phyloP scores from a whole-genome alignment of 768 basidiomycete species.

The Amanita rubescens region DNA sequence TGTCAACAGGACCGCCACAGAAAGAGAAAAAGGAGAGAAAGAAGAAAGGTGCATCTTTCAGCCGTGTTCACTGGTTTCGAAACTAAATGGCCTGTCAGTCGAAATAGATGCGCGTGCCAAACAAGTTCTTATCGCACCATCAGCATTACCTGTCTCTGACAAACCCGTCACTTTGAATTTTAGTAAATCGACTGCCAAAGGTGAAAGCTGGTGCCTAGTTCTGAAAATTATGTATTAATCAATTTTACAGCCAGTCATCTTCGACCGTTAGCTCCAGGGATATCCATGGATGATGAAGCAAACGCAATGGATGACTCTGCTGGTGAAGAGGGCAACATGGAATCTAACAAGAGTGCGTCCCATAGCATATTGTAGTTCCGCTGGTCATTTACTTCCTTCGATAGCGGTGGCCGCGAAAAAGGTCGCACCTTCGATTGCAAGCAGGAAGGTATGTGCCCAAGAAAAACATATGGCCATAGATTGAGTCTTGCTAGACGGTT shows the following conservation, averaged over 20 bases:
- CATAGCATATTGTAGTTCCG: not conserved
- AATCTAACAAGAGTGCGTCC: constrained; percentile 46
- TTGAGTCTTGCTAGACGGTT: constrained; percentile 48
- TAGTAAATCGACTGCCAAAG: constrained; percentile 42
- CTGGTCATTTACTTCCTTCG: not conserved
- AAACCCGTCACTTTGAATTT: constrained; percentile 80
- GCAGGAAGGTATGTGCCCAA: constrained; percentile 61
- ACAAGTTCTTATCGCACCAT: constrained; percentile 40
- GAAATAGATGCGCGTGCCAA: constrained; percentile 24
- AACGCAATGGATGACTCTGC: constrained; percentile 30
- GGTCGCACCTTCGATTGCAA: constrained; percentile 76
- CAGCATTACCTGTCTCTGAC: constrained; percentile 63
- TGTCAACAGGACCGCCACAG: constrained; percentile 26
- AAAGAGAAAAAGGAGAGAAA: constrained; percentile 56
- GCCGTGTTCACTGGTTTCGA: not conserved
- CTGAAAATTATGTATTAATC: not conserved
- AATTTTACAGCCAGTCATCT: constrained; percentile 12
- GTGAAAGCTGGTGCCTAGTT: constrained; percentile 19
- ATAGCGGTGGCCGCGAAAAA: constrained; percentile 46
- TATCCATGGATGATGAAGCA: constrained; percentile 55
- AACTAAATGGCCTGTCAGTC: constrained; percentile 17
- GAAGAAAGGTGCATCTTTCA: constrained; percentile 42
- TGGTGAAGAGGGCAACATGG: constrained; percentile 36
- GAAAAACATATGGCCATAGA: not conserved
- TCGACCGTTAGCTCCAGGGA: constrained; percentile 48